phyloP scores from a whole-genome alignment of 192 early-diverging fungal genomes.

The Geranomyces michiganensis region DNA sequence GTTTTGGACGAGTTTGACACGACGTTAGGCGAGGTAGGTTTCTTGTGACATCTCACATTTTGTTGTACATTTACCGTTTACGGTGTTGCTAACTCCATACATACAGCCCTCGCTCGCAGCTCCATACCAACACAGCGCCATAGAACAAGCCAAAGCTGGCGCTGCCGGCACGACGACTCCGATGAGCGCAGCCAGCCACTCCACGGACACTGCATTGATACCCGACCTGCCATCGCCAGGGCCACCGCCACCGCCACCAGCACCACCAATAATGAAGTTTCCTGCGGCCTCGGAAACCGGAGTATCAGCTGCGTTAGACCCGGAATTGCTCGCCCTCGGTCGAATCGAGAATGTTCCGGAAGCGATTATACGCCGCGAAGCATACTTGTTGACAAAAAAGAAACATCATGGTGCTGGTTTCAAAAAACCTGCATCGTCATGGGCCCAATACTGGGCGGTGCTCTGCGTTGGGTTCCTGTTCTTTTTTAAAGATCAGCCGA shows the following conservation, averaged over 20 bases:
- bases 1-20: constrained; percentile 11
- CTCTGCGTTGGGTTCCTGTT: constrained; percentile 54
- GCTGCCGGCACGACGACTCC: neutral
- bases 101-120: too few relatives aligned
- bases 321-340: constrained; percentile 3
- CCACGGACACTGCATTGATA: constrained; percentile 6
- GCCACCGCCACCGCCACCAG: constrained; percentile 22
- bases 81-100: too few relatives aligned
- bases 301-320: neutral
- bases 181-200: constrained; percentile 3
- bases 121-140: neutral
- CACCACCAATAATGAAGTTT: constrained; percentile 19
- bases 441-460: constrained; percentile 45
- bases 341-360: constrained; percentile 36
- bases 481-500: constrained; percentile 52
- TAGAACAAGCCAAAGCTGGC: neutral
- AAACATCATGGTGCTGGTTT: constrained; percentile 14
- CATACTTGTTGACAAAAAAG: constrained; percentile 41
- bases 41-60: neutral
- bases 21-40: constrained; percentile 3
- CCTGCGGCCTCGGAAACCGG: neutral
- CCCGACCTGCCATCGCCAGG: neutral
- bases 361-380: constrained; percentile 54
- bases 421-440: constrained; percentile 38
- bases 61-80: too few relatives aligned